Conservation (phyloP, 495 filamentous ascomycete species). For the Penicillium ucsense region DNA sequence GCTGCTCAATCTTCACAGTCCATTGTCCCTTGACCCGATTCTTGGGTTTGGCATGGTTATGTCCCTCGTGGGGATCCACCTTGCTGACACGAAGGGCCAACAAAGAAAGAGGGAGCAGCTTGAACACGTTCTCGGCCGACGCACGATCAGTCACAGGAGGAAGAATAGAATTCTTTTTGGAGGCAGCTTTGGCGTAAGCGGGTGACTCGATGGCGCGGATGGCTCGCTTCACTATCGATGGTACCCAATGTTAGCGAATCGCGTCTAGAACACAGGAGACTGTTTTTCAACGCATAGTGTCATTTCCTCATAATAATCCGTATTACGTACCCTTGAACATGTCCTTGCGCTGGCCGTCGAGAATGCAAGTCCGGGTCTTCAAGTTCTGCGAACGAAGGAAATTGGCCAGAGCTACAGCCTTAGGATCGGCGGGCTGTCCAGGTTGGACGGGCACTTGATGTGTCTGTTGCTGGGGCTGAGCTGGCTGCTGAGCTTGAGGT, state of each 20-base stretch:
- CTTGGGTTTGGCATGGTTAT: constrained; percentile 66
- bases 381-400: constrained; percentile 78
- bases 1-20: constrained; percentile 93
- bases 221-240: constrained; percentile 80
- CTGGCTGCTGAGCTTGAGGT: constrained; percentile 29
- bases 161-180: constrained; percentile 76
- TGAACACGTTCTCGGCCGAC: constrained; percentile 85
- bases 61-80: constrained; percentile 60
- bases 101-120: constrained; percentile 90
- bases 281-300: too few relatives aligned
- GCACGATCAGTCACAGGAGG: constrained; percentile 80
- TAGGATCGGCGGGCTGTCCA: constrained; percentile 68
- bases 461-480: constrained; percentile 28
- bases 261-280: too few relatives aligned
- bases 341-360: constrained; percentile 94
- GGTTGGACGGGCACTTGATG: constrained; percentile 50
- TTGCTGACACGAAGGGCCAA: constrained; percentile 87
- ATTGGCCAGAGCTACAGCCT: constrained; percentile 80
- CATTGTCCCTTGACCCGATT: constrained; percentile 93
- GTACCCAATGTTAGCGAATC: background rate
- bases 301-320: background rate
- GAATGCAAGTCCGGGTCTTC: constrained; percentile 84
- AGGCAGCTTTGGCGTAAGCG: constrained; percentile 73
- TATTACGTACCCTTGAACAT: constrained; percentile 75
- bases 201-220: constrained; percentile 85